Base-by-base conservation (phyloP, 257 asterid species). In the Cinchona pubescens region DNA sequence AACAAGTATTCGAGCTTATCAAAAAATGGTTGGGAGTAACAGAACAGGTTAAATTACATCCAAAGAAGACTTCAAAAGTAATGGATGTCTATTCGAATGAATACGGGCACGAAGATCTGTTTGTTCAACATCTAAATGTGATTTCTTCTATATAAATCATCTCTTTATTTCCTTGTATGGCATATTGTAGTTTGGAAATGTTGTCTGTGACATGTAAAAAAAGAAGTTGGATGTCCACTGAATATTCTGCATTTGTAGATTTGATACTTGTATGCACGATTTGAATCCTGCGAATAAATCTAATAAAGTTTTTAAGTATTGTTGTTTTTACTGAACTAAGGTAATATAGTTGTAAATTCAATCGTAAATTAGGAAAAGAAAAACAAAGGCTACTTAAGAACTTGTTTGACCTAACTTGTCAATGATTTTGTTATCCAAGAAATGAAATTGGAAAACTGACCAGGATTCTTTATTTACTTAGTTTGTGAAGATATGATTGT, bases 11-110 rank as follows among this genome's bases (percentile, higher is more conserved):
- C 37, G 63, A 85, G 74, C 90, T 85, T 23, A 74, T 91, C 77
- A 82, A 88, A 72, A 83, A 73, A 5, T 94, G 96, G 96, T 70
- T 94, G 72, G 96, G 88, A 73, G 91, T 87, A 40, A 53, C 86
- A 49, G 80, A 80, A n/a, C 75, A 66, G 81, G 80, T 14, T 77
- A 80, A 88, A 83, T 42, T 38, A 80, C 76, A 77, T 56, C 37
- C 77, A 32, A 86, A 42, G 83, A 64, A 42, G 83, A 64, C 87
- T 9, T 83, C 91, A 7, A 90, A 83, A 74, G 97, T 92, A 71
- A 79, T 79, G 87, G 89, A 87, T 79, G 86, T 71, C 37, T 59
- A 48, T 77, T 29, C 77, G 42, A 68, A 46, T 69, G 42, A 42
- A 60, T 4, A 25, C 48, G 14, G 11, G 60, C 27, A 32, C 46